phyloP scores from a whole-genome alignment of 805 yeast genomes.

The Spathaspora passalidarum region DNA sequence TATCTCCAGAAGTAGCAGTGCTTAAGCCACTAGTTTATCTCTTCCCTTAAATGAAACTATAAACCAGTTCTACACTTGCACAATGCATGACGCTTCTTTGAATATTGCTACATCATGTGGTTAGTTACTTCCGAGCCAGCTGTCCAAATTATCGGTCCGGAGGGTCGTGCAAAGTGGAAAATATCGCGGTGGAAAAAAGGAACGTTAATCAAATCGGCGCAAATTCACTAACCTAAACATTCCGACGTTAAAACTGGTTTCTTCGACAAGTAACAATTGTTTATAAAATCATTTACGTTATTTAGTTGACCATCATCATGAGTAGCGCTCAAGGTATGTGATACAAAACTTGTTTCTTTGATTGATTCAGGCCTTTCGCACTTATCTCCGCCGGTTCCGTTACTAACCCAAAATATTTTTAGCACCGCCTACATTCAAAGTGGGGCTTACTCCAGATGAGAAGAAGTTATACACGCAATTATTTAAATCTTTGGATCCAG shows the following conservation, averaged over 20 bases:
- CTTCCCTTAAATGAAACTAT: no score
- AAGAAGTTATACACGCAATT: conserved; percentile 67
- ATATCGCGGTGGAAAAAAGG: neutral
- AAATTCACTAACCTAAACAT: neutral
- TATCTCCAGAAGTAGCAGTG: no score
- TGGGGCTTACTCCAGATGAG: conserved; percentile 70
- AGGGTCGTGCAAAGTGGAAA: neutral
- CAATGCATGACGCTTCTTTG: no score
- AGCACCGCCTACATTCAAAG: conserved; percentile 37
- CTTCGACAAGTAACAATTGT: neutral
- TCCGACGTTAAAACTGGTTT: neutral
- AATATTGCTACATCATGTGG: no score
- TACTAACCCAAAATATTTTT: conserved; percentile 8
- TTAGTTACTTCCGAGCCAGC: no score
- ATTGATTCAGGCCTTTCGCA: neutral
- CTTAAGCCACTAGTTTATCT: no score
- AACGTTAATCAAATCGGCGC: neutral
- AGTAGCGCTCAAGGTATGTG: conserved; percentile 27
- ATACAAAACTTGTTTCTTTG: neutral
- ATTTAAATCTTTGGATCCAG: conserved; percentile 77
- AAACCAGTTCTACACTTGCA: no score
- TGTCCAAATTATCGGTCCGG: neutral
- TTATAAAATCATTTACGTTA: neutral
- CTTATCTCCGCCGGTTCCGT: conserved; percentile 2
- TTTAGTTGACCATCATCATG: conserved; percentile 11